Base-by-base conservation (phyloP, 2,329 filamentous ascomycete genomes). In the Verruconis gallopava region DNA sequence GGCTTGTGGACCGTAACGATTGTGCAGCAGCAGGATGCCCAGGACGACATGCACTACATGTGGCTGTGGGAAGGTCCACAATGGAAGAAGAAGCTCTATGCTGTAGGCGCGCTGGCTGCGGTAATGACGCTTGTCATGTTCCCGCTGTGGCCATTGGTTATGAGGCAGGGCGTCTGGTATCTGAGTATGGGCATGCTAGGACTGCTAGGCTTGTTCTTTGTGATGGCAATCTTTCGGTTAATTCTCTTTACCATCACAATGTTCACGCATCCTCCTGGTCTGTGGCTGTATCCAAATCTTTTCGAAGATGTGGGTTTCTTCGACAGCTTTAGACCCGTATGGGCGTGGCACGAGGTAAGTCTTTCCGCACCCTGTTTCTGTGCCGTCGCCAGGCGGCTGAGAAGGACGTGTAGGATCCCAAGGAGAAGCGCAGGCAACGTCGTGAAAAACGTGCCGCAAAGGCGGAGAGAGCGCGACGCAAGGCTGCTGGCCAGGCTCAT, bases 221-320 rank as follows among this genome's bases (percentile, higher is more conserved):
- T 78, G 56, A 96, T 98, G 91, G 83, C 89, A 4, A 93, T 98
- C 56, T 86, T 98, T 74, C 79, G 91, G 46, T 73, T 96, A 44
- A 93, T 98, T 47, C 70, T 98, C 20, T 98, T 98, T 68, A 81
- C 85, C 58, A 65, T 93, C 58, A 96, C 91, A 17, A 86, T 93
- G 63, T 93, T 96, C 56, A 71, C 73, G 13, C 71, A 77, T 1
- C 68, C 88, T 3, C 91, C 91, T 2, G 91, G 91, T 53, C 71
- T 98, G n/a, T 98, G 91, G 91, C 72, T 98, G 35, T 98, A 89
- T 65, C 91, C 91, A 38, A 98, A 98, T 58, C 67, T 98, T 15
- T 98, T 95, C 68, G 91, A 98, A 61, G 91, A 98, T 58, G 91
- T 98, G 20, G 93, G 89, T 5, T 96, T 98, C 66, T 81, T 98